Evolutionary conservation across 352 stramenopile species (phyloP), one percentile per base, ranked within the genome.

Genomic region (Globisporangium viniferum): DNA sequence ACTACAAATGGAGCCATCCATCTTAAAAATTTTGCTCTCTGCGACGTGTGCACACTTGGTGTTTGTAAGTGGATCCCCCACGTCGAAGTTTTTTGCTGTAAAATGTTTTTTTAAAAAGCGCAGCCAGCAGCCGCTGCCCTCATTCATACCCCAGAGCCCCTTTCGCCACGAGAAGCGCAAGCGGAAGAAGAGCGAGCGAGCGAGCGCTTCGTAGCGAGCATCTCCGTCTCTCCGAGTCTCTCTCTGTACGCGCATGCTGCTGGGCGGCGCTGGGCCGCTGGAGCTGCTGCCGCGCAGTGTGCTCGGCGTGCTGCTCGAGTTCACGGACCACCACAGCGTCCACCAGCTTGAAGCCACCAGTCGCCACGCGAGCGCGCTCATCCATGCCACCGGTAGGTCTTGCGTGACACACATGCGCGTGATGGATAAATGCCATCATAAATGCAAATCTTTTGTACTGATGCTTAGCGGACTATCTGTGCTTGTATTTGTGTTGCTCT

Each of bases 111-210:
- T n/a, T 3, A 48, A 48, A 48, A n/a, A 48, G 41, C 15, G 15
- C 41, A 20, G 31, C 18, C 12, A 31, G 29, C 29, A 46, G 54
- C 54, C 31, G 54, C 6, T 9, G 14, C 14, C 10, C 20, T 9
- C 27, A 27, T 15, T 18, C 53, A 36, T 20, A 4, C 29, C 3
- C 8, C 64, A 69, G 27, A 64, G 53, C 41, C 39, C 53, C 39
- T 51, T 66, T 81, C 68, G 41, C 70, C 73, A 0, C 69, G 73
- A 27, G 80, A 79, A 59, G 78, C 71, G 35, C 63, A 79, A 35
- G 56, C 63, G 31, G 15, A 8, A 49, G 15, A 18, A n/a, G 39
- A 6, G 39, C 24, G 24, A 48, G 20, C 53, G 18, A 31, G 29
- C 29, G 3, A 31, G 29, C 29, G 29, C 2, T 5, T 31, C 29